phyloP scores from a whole-genome alignment of 2,329 filamentous ascomycete genomes.

The Rugonectria rugulosa region DNA sequence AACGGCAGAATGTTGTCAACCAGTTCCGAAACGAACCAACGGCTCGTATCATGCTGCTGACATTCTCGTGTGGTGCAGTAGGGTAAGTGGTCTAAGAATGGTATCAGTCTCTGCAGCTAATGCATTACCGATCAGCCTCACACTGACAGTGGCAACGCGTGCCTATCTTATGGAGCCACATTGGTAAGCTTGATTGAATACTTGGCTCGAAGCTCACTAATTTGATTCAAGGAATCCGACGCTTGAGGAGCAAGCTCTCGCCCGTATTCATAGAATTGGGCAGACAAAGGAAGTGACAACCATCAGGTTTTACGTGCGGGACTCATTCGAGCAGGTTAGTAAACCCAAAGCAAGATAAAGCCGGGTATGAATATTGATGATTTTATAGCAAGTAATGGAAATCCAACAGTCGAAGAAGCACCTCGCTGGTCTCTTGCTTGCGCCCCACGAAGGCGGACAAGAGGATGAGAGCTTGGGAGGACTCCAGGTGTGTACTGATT shows the following conservation, averaged over 20 bases:
- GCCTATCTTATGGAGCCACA: slow-evolving; percentile 61
- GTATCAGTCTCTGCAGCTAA: not conserved
- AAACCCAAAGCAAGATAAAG: not conserved
- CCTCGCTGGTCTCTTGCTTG: slow-evolving; percentile 13
- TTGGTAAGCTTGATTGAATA: slow-evolving; percentile 38
- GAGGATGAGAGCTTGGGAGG: not conserved
- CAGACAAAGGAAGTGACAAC: slow-evolving; percentile 47
- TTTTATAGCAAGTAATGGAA: slow-evolving; percentile 15
- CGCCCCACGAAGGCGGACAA: not conserved
- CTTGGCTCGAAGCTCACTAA: not conserved
- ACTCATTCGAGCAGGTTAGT: slow-evolving; percentile 48
- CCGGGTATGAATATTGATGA: accelerated
- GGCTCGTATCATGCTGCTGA: slow-evolving; percentile 55
- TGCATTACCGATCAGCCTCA: slow-evolving; percentile 45
- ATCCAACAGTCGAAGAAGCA: slow-evolving; percentile 27
- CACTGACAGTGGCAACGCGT: slow-evolving; percentile 55
- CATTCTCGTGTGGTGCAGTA: slow-evolving; percentile 59
- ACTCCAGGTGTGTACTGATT: slow-evolving; percentile 8
- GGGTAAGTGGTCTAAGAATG: slow-evolving; percentile 46
- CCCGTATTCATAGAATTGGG: slow-evolving; percentile 47
- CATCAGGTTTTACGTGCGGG: slow-evolving; percentile 46
- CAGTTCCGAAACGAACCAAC: slow-evolving; percentile 48
- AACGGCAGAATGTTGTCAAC: slow-evolving; percentile 50
- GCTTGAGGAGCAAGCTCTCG: slow-evolving; percentile 53
- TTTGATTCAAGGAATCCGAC: slow-evolving; percentile 47